Base-by-base conservation (phyloP, 768 basidiomycete species). In the Lyophyllum atratum region DNA sequence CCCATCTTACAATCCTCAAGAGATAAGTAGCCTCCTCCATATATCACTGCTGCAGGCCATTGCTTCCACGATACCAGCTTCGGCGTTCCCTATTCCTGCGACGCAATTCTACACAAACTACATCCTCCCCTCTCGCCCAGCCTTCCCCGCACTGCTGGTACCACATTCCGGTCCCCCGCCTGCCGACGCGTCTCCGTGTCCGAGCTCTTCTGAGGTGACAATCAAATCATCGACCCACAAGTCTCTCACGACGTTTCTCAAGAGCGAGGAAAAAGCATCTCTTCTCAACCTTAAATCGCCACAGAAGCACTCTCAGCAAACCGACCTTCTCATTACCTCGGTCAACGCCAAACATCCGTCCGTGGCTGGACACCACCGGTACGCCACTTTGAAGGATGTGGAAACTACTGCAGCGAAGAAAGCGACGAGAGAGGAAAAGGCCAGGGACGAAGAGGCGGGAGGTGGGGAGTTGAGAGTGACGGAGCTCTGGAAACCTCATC, bases 141-240 rank as follows among this genome's bases (percentile, higher is more conserved):
- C 85, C n/a, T 84, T 82, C 55, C 82, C 85, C 49, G 74, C 74
- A 33, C 59, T 67, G 34, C 62, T 79, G 12, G 48, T 78, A 10
- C 58, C 66, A 22, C 72, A 74, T n/a, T 61, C 68, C 15, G 58
- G 46, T 19, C 54, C 28, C 48, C 43, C 24, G 2, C 54, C 22
- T 34, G 55, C 53, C 67, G 71, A 45, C 66, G 72, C 44, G 39
- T 66, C 58, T 57, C 74, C 66, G 59, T 75, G 66, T 61, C 71
- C 67, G 7, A 70, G 70, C 46, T 63, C 75, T 4, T 70, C 74
- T 4, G 78, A 79, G 40, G 80, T 90, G 56, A 90, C 83, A 62
- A 88, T 95, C 69, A 93, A 90, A 63, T 80, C 87, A 10, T 93
- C 92, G 1, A 80, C 80, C 1, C 82, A 86, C 75, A 97, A 95